phyloP scores from a whole-genome alignment of 2,329 filamentous ascomycete species.

The Myriosclerotinia duriaeana region DNA sequence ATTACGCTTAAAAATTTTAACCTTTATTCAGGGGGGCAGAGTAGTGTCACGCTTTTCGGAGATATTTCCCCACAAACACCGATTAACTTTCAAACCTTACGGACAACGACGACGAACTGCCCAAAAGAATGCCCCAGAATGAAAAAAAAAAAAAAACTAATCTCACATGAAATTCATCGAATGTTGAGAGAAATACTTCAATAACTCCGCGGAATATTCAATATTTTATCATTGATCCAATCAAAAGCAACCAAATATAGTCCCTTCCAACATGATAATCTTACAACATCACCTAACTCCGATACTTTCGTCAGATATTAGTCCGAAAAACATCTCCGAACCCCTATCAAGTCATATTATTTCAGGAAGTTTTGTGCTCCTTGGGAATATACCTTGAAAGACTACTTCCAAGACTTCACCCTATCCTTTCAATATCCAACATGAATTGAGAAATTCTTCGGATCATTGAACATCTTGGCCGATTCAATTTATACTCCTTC shows the following conservation, averaged over 20 bases:
- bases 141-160: neutral
- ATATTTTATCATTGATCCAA: neutral
- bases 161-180: neutral
- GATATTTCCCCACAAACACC: slow-evolving; percentile 12
- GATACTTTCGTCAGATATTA: slow-evolving; percentile 21
- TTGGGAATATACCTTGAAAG: neutral
- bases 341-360: slow-evolving; percentile 16
- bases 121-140: neutral
- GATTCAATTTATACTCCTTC: slow-evolving; percentile 1
- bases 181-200: neutral
- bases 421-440: slow-evolving; percentile 4
- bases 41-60: neutral
- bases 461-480: neutral
- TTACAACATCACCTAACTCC: slow-evolving; percentile 19
- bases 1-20: too few relatives aligned
- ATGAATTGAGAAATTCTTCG: neutral
- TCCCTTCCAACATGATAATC: neutral
- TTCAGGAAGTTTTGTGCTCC: neutral
- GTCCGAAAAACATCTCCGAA: slow-evolving; percentile 21
- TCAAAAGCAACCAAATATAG: neutral
- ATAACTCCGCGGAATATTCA: slow-evolving; percentile 11
- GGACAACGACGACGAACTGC: neutral
- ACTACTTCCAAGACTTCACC: neutral
- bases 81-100: slow-evolving; percentile 2
- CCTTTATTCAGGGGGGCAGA: too few relatives aligned